These are phyloP conservation scores for Paxillus involutus DNA, from an alignment of 768 basidiomycete genomes.

Conservation along the genomic window DNA sequence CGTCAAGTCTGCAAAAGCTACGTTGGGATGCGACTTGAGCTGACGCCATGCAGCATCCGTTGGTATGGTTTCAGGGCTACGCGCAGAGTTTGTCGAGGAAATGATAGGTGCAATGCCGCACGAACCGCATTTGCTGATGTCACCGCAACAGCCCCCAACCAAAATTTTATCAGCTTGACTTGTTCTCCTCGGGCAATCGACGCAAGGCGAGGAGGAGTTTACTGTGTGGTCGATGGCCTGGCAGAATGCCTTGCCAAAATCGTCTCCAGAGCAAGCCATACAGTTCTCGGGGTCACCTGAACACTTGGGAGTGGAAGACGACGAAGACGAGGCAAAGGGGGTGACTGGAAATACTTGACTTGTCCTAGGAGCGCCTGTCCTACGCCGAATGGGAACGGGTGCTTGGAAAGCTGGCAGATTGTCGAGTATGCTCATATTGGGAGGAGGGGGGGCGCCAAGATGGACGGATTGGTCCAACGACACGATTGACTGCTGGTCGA, in stretches of 20 bases:
- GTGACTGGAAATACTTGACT: conserved; percentile 59
- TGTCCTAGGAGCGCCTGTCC: conserved; percentile 34
- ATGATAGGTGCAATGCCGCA: conserved; percentile 33
- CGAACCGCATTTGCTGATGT: conserved; percentile 28
- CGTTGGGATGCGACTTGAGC: conserved; percentile 86
- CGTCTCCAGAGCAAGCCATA: conserved; percentile 79
- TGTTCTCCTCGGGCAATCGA: conserved; percentile 49
- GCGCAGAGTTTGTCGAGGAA: conserved; percentile 19
- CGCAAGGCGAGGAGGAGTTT: conserved; percentile 50
- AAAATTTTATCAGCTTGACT: conserved; percentile 26
- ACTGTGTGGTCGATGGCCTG: conserved; percentile 66
- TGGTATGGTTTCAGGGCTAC: conserved; percentile 56
- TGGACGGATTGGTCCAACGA: conserved; percentile 28
- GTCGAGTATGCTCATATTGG: conserved; percentile 62
- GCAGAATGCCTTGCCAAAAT: conserved; percentile 88
- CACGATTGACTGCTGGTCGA: conserved; percentile 11
- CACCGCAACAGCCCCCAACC: conserved; percentile 38
- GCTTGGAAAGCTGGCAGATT: conserved; percentile 80
- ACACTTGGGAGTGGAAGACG: conserved; percentile 44
- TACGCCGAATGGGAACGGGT: conserved; percentile 76
- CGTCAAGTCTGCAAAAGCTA: conserved; percentile 78
- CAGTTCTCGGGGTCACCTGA: conserved; percentile 89
- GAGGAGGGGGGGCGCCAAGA: conserved; percentile 25
- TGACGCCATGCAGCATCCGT: conserved; percentile 84
- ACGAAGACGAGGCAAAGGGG: conserved; percentile 29